These are phyloP conservation scores for Lycium barbarum DNA, from an alignment of 257 asterid species.

Conservation along the genomic window DNA sequence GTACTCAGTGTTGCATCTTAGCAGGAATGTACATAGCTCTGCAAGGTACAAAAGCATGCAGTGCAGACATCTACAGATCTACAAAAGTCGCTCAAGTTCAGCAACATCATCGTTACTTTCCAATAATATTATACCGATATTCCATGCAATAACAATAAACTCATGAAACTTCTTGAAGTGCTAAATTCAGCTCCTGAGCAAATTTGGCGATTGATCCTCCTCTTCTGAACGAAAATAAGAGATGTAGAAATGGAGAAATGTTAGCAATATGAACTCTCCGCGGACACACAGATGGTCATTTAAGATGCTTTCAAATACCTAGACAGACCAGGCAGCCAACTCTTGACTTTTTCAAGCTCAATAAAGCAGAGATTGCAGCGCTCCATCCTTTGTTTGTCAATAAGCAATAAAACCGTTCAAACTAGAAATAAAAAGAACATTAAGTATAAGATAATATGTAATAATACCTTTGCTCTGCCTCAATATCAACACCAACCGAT, in stretches of 20 bases:
- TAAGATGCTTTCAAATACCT: conserved; percentile 54
- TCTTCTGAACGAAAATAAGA: conserved; percentile 58
- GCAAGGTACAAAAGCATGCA: conserved; percentile 18
- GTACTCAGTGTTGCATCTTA: conserved; percentile 31
- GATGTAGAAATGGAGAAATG: conserved; percentile 28
- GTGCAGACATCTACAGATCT: conserved; percentile 12
- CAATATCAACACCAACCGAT: conserved; percentile 95
- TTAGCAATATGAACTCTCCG: not conserved
- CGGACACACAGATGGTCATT: not conserved
- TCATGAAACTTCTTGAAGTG: conserved; percentile 78
- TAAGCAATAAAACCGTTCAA: conserved; percentile 30
- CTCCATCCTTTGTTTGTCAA: conserved; percentile 68
- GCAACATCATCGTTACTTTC: conserved; percentile 26
- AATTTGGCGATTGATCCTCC: conserved; percentile 92
- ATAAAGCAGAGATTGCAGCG: conserved; percentile 86
- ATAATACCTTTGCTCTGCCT: conserved; percentile 90
- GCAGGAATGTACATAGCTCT: conserved; percentile 22
- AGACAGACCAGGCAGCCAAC: conserved; percentile 67
- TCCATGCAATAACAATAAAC: conserved; percentile 44
- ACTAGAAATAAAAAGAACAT: not conserved
- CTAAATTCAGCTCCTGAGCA: conserved; percentile 84
- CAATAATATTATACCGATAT: not conserved
- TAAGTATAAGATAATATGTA: conserved; percentile 29
- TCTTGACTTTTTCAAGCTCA: conserved; percentile 92
- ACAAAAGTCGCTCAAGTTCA: not conserved